Percentiles rank a stretch among this genome's conserved stretches.
Evolutionary conservation across 768 basidiomycete genomes (phyloP).

Genomic region (Pisolithus tinctorius): DNA sequence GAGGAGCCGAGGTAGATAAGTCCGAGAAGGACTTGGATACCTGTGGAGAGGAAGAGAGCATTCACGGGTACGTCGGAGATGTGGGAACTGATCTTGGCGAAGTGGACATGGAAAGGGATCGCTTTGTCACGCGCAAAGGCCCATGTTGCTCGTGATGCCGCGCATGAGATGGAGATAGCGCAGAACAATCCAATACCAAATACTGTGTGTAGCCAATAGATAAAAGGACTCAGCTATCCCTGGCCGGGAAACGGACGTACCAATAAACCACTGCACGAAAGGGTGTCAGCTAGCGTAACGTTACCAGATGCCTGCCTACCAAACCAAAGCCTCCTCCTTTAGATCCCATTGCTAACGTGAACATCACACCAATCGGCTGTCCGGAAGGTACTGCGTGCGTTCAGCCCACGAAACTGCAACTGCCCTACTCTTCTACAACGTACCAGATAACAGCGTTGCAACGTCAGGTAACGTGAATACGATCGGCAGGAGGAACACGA

Average conservation of each 20-base stretch:
- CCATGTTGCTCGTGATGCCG: conserved; percentile 66
- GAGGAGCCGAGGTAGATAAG: conserved; percentile 57
- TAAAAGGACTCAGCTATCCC: not conserved
- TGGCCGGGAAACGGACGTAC: conserved; percentile 19
- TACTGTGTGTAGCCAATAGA: conserved; percentile 24
- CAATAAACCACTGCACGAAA: conserved; percentile 33
- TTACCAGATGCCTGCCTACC: conserved; percentile 26
- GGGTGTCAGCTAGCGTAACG: not conserved
- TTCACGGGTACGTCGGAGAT: conserved; percentile 49
- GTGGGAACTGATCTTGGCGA: conserved; percentile 38
- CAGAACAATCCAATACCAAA: conserved; percentile 56
- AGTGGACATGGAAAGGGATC: conserved; percentile 46
- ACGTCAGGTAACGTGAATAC: conserved; percentile 61
- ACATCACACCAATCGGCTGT: conserved; percentile 60
- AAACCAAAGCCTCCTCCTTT: conserved; percentile 57
- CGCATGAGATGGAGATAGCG: conserved; percentile 58
- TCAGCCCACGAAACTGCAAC: not conserved
- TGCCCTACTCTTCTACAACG: conserved; percentile 2
- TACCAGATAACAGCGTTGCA: conserved; percentile 44
- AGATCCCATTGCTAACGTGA: conserved; percentile 56
- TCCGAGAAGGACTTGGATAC: conserved; percentile 52
- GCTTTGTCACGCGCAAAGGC: conserved; percentile 64
- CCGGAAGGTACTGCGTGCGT: conserved; percentile 42
- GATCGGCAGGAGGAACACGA: conserved; percentile 55
- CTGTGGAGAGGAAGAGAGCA: conserved; percentile 52